Evolutionary conservation across 768 basidiomycete species (phyloP).

Genomic region (Auricularia auricula-judae): DNA sequence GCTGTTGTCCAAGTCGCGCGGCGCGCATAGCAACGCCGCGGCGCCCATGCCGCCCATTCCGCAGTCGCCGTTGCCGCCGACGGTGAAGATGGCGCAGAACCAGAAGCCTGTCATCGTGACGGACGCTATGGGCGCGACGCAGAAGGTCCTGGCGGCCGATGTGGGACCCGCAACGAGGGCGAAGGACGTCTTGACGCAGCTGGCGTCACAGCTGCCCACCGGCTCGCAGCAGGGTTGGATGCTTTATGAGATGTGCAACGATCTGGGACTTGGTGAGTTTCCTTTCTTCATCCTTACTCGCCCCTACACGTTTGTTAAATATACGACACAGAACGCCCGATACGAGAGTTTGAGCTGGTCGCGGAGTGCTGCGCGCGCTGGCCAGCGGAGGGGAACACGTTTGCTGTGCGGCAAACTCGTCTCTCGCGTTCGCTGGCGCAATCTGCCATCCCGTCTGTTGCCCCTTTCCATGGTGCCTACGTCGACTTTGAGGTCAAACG

Average conservation of each 20-base stretch:
- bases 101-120: not conserved
- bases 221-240: slow-evolving; percentile 56
- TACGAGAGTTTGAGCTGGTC: slow-evolving; percentile 79
- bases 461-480: slow-evolving; percentile 41
- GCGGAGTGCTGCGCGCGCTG: slow-evolving; percentile 74
- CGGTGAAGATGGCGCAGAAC: slow-evolving; percentile 19
- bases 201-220: slow-evolving; percentile 47
- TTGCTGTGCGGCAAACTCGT: slow-evolving; percentile 67
- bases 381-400: slow-evolving; percentile 74
- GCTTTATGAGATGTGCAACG: slow-evolving; percentile 81
- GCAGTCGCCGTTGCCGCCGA: not conserved
- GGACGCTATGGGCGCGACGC: slow-evolving; percentile 45
- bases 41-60: not conserved
- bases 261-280: slow-evolving; percentile 79
- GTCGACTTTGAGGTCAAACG: slow-evolving; percentile 86
- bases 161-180: slow-evolving; percentile 58
- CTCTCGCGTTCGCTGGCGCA: slow-evolving; percentile 49
- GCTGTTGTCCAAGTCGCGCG: not conserved
- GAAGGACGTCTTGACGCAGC: slow-evolving; percentile 55
- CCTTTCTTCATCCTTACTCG: not conserved
- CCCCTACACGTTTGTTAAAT: slow-evolving; percentile 13
- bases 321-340: slow-evolving; percentile 60
- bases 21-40: not conserved
- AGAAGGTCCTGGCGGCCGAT: slow-evolving; percentile 63
- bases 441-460: slow-evolving; percentile 36